Conservation (phyloP, 1,139 yeast genomes). For the Blastobotrys illinoisensis region DNA sequence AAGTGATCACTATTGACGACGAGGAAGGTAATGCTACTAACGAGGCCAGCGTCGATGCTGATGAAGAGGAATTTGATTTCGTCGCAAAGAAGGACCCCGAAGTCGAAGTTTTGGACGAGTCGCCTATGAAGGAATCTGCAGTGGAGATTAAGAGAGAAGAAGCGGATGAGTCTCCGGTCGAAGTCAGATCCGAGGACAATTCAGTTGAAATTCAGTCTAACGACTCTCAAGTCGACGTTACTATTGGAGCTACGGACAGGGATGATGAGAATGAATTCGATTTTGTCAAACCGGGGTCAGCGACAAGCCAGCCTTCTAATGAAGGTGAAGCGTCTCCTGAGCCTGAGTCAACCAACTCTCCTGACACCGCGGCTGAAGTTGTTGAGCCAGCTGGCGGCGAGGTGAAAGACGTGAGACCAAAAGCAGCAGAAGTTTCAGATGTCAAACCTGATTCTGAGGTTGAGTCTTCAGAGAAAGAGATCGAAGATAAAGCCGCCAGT, state of each 20-base stretch:
- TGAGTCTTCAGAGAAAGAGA: not conserved
- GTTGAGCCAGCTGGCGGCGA: not conserved
- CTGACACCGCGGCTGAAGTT: not conserved
- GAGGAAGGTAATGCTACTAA: not conserved
- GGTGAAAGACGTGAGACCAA: not conserved
- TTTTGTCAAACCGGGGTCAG: not conserved
- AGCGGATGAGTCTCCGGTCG: not conserved
- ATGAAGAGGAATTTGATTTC: not conserved
- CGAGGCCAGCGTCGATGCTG: not conserved
- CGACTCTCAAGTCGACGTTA: not conserved
- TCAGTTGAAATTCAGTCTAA: not conserved
- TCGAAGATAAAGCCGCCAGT: not conserved
- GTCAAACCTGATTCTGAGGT: constrained; percentile 5
- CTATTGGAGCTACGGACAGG: not conserved
- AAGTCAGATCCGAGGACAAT: not conserved
- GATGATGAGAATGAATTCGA: not conserved
- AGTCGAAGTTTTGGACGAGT: not conserved
- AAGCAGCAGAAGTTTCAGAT: not conserved
- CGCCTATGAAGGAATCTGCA: not conserved
- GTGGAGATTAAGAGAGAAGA: not conserved
- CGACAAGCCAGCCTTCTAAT: not conserved
- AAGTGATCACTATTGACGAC: not conserved
- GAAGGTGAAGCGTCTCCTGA: not conserved
- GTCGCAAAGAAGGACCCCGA: not conserved
- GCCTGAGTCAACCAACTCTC: not conserved